These are phyloP conservation scores for Metschnikowia henanensis DNA, from an alignment of 805 yeast genomes.

Conservation along the genomic window DNA sequence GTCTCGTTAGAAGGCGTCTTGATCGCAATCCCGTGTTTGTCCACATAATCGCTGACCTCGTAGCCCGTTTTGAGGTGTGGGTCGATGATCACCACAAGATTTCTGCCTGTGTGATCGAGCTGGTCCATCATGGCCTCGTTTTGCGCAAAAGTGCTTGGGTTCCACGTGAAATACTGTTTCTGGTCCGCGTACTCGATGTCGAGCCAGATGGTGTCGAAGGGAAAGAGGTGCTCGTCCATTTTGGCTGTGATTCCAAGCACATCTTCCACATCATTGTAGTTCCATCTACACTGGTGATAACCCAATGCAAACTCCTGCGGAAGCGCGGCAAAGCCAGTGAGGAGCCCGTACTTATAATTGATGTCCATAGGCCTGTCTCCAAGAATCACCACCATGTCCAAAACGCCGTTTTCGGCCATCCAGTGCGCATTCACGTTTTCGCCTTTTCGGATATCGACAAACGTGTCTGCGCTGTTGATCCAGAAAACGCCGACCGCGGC, in stretches of 20 bases:
- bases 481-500: conserved; percentile 79
- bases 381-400: conserved; percentile 72
- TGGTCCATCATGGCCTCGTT: conserved; percentile 66
- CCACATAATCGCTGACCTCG: conserved; percentile 55
- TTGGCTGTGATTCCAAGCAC: conserved; percentile 67
- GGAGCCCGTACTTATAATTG: conserved; percentile 56
- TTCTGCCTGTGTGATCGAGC: conserved; percentile 72
- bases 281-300: conserved; percentile 98
- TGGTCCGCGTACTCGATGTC: conserved; percentile 90
- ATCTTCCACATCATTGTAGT: conserved; percentile 86
- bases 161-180: conserved; percentile 93
- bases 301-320: conserved; percentile 84
- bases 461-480: conserved; percentile 93
- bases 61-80: conserved; percentile 85
- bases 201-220: conserved; percentile 92
- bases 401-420: conserved; percentile 88
- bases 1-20: conserved; percentile 46
- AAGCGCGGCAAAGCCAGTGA: conserved; percentile 72
- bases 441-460: conserved; percentile 63
- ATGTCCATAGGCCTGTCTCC: conserved; percentile 59
- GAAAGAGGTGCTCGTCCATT: conserved; percentile 74
- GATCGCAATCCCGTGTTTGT: conserved; percentile 45
- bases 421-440: conserved; percentile 65
- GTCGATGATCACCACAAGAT: conserved; percentile 82
- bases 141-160: conserved; percentile 66